These are phyloP conservation scores for Fusarium sp. DNA, from an alignment of 2,329 filamentous ascomycete species.

Conservation along the genomic window DNA sequence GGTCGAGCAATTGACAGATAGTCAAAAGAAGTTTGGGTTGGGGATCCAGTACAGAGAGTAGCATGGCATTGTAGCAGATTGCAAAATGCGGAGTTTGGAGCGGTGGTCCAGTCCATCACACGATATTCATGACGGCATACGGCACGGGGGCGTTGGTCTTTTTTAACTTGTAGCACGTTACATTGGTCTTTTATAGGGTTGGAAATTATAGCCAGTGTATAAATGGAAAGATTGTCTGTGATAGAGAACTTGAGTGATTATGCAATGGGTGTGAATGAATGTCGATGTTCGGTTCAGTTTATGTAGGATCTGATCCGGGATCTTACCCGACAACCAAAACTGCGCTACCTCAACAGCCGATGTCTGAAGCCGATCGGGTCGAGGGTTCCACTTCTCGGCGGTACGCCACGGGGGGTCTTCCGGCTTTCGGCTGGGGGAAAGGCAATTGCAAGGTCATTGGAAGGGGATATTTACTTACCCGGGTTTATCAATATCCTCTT, in stretches of 20 bases:
- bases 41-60: constrained; percentile 63
- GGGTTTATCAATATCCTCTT: constrained; percentile 15
- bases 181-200: background rate
- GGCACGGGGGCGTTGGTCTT: constrained; percentile 27
- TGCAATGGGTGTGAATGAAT: background rate
- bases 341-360: constrained; percentile 38
- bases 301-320: constrained; percentile 6
- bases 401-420: constrained; percentile 30
- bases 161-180: constrained; percentile 3
- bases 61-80: constrained; percentile 11
- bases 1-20: constrained; percentile 55
- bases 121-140: constrained; percentile 30
- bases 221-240: background rate
- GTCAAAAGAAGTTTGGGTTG: constrained; percentile 59
- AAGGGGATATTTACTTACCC: constrained; percentile 45
- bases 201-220: constrained; percentile 5
- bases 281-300: background rate
- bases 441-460: constrained; percentile 1
- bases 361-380: constrained; percentile 39
- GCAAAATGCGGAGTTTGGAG: constrained; percentile 32
- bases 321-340: constrained; percentile 27
- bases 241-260: background rate
- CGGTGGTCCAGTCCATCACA: constrained; percentile 2
- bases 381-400: constrained; percentile 33
- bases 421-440: constrained; percentile 35